phyloP scores from a whole-genome alignment of 371 early-diverging fungal genomes.

The Saksenaea oblongispora region DNA sequence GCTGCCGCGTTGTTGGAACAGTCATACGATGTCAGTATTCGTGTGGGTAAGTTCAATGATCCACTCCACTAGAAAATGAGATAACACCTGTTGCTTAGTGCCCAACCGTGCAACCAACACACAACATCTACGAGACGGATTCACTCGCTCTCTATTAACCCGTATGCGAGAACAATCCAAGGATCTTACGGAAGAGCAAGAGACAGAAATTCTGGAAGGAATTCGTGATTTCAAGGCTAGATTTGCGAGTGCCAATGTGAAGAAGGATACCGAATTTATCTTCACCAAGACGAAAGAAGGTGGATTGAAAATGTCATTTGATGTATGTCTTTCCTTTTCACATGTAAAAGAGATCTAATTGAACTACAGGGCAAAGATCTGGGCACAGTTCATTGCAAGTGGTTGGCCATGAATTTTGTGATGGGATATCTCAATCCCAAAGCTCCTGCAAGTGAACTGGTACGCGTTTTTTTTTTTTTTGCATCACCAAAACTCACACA shows the following conservation, averaged over 20 bases:
- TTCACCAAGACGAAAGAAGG: conserved; percentile 67
- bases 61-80: neutral
- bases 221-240: conserved; percentile 63
- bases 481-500: neutral
- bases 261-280: conserved; percentile 58
- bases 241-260: conserved; percentile 64
- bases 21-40: conserved; percentile 48
- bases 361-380: conserved; percentile 49
- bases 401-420: conserved; percentile 66
- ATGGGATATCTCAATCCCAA: conserved; percentile 64
- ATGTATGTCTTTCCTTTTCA: conserved; percentile 34
- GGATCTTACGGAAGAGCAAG: conserved; percentile 43
- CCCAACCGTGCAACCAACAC: conserved; percentile 67
- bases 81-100: conserved; percentile 18
- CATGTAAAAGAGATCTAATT: neutral
- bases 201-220: conserved; percentile 50
- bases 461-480: conserved; percentile 1
- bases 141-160: conserved; percentile 57
- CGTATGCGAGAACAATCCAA: conserved; percentile 45
- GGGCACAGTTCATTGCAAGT: conserved; percentile 54
- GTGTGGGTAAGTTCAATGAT: conserved; percentile 31
- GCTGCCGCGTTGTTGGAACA: conserved; percentile 38
- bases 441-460: conserved; percentile 54
- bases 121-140: conserved; percentile 75
- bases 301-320: conserved; percentile 54